These are phyloP conservation scores for Posidonia oceanica DNA, from an alignment of 116 monocot species.

Conservation along the genomic window DNA sequence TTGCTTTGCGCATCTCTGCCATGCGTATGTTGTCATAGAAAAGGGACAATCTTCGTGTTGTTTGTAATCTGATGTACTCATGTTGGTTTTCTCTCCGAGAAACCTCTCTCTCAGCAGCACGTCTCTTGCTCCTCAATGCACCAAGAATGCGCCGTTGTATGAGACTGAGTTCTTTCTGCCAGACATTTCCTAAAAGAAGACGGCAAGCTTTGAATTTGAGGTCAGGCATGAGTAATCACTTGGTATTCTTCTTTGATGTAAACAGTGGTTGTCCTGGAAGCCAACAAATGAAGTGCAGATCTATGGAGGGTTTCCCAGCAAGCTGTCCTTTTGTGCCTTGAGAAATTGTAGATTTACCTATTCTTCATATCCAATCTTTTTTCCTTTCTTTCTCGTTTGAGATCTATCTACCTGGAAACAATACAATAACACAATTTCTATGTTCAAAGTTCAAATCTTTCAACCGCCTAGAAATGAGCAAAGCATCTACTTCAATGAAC, in stretches of 20 bases:
- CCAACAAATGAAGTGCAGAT: no score
- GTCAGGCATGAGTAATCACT: constrained; percentile 8
- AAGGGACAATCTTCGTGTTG: constrained; percentile 14
- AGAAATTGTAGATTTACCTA: no score
- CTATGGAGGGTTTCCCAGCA: no score
- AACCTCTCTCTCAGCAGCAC: constrained; percentile 11
- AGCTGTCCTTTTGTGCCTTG: no score
- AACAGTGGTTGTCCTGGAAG: constrained; percentile 4
- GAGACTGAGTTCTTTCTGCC: constrained; percentile 16
- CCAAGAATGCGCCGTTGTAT: constrained; percentile 20
- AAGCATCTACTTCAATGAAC: no score
- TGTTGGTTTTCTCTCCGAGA: constrained; percentile 11
- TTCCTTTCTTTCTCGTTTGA: no score
- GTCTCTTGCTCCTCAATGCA: constrained; percentile 12
- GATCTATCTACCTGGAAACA: no score
- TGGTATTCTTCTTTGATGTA: constrained; percentile 9
- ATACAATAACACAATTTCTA: no score
- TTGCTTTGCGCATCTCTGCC: constrained; percentile 10
- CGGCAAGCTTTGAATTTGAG: constrained; percentile 15
- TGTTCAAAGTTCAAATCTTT: no score
- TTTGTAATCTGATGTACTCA: constrained; percentile 12
- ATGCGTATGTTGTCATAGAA: constrained; percentile 16
- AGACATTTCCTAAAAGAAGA: constrained; percentile 16
- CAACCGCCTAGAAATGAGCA: no score
- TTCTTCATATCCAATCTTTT: no score